Conservation (phyloP, 2,329 filamentous ascomycete genomes). For the Aspergillus sp. region DNA sequence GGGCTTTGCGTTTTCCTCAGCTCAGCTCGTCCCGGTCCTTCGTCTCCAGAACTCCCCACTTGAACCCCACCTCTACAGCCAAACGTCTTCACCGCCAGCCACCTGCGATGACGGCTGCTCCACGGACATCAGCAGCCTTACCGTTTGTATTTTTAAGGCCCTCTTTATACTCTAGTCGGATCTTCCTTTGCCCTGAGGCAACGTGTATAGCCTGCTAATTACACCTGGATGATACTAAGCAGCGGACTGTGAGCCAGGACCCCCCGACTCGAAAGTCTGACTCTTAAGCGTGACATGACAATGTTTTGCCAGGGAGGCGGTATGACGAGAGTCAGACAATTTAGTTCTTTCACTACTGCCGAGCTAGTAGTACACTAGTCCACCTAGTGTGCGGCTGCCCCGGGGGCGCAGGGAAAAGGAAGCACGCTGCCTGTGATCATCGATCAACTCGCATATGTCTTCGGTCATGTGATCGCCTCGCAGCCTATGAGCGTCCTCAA, state of each 20-base stretch:
- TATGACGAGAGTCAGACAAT: conserved; percentile 5
- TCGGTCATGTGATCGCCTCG: conserved; percentile 18
- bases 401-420: conserved; percentile 14
- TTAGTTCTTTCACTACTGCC: conserved; percentile 7
- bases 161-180: background rate
- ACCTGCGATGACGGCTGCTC: conserved; percentile 10
- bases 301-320: conserved; percentile 6
- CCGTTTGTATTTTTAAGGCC: background rate
- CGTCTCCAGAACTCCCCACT: conserved; percentile 14
- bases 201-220: background rate
- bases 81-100: conserved; percentile 17
- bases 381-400: conserved; percentile 14
- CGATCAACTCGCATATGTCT: conserved; percentile 24
- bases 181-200: background rate
- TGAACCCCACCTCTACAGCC: conserved; percentile 10
- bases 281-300: conserved; percentile 3
- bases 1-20: conserved; percentile 3
- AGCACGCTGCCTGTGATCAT: conserved; percentile 22
- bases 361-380: conserved; percentile 8
- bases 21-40: conserved; percentile 11
- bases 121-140: conserved; percentile 1
- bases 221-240: background rate
- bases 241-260: background rate
- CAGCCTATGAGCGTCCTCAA: conserved; percentile 18
- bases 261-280: background rate